Conservation (phyloP, 352 stramenopile species). For the Phytophthora macrochlamydospora region DNA sequence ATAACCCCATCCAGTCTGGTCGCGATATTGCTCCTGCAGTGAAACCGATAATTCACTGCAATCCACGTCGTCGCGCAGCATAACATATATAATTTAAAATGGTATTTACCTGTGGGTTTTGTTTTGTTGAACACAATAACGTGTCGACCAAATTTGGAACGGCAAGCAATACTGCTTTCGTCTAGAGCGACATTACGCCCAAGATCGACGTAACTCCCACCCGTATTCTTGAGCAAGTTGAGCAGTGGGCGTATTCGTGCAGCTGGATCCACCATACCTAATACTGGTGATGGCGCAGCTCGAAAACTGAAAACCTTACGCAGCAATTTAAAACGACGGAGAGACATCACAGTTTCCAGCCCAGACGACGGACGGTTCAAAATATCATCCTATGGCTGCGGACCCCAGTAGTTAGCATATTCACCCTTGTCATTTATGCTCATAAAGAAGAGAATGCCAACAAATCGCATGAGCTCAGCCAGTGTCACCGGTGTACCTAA, state of each 20-base stretch:
- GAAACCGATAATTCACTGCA: constrained; percentile 27
- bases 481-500: constrained; percentile 2
- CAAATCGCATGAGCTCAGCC: constrained; percentile 14
- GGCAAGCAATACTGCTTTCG: constrained; percentile 7
- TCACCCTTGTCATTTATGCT: constrained; percentile 12
- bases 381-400: constrained; percentile 12
- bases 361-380: background rate
- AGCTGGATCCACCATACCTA: background rate
- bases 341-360: constrained; percentile 9
- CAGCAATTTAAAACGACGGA: constrained; percentile 12
- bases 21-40: constrained; percentile 10
- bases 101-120: constrained; percentile 18
- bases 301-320: constrained; percentile 9
- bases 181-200: constrained; percentile 7
- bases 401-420: constrained; percentile 11
- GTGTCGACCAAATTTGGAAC: constrained; percentile 4
- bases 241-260: constrained; percentile 15
- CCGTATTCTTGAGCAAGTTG: constrained; percentile 8
- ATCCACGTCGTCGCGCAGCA: constrained; percentile 34
- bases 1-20: background rate
- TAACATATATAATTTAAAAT: constrained; percentile 8
- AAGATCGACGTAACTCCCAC: constrained; percentile 2
- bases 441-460: constrained; percentile 19
- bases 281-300: background rate
- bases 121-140: constrained; percentile 10